Percentiles rank a stretch among this genome's conserved stretches.
These are phyloP conservation scores for Gleditsia sinensis DNA, from an alignment of 306 rosid species.

Conservation along the genomic window DNA sequence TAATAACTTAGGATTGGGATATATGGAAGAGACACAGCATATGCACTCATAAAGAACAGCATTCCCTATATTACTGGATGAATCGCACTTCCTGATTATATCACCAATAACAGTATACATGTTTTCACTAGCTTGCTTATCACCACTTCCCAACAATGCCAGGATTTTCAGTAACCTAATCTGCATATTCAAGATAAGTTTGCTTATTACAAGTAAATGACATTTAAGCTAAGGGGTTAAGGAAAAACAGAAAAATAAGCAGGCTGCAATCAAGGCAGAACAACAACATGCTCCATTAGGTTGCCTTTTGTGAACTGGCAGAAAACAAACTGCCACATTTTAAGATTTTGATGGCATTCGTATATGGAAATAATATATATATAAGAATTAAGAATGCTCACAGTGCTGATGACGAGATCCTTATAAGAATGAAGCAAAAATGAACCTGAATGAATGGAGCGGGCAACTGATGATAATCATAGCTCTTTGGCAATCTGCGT, in stretches of 20 bases:
- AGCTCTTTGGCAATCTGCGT: slow-evolving; percentile 76
- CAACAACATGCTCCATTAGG: neutral
- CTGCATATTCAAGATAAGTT: slow-evolving; percentile 47
- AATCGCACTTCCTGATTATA: slow-evolving; percentile 74
- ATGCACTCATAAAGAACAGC: slow-evolving; percentile 86
- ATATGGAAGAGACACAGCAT: slow-evolving; percentile 75
- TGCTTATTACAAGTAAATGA: neutral
- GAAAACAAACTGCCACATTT: neutral
- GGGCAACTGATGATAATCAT: slow-evolving; percentile 85
- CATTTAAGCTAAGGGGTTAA: neutral
- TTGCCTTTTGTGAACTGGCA: neutral
- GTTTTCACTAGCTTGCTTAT: slow-evolving; percentile 81
- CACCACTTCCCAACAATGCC: slow-evolving; percentile 80
- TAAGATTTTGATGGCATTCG: neutral
- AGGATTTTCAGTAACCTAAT: slow-evolving; percentile 80
- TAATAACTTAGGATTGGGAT: slow-evolving; percentile 71
- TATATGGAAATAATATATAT: too few species aligned
- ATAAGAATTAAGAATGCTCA: too few species aligned
- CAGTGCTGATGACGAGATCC: neutral
- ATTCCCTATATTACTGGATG: slow-evolving; percentile 79
- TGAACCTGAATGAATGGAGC: slow-evolving; percentile 86
- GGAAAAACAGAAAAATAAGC: neutral
- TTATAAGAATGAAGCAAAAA: neutral
- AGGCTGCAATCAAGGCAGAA: neutral
- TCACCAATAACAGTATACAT: slow-evolving; percentile 84